A percentile compares a stretch with the other conserved stretches of the same genome.
Conservation (phyloP, 176 grass and related monocot species). For the Avena insularis region DNA sequence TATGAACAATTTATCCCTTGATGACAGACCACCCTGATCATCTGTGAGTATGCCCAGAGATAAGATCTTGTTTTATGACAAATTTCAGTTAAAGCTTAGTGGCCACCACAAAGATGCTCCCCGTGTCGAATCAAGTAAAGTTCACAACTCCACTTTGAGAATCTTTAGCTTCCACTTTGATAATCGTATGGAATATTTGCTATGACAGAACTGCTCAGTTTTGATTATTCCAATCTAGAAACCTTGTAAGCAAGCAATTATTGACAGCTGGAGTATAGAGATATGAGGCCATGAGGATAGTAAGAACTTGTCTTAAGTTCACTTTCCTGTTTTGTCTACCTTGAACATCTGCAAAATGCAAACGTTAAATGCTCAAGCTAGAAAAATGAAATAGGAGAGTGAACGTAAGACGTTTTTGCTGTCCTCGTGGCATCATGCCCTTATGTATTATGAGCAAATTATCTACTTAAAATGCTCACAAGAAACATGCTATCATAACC, state of each 20-base stretch:
- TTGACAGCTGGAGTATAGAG: neutral
- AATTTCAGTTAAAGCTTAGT: neutral
- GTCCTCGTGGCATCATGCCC: neutral
- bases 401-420: neutral
- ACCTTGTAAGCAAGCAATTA: neutral
- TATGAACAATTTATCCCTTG: neutral
- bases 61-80: constrained; percentile 9
- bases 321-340: neutral
- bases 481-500: neutral
- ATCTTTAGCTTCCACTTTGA: neutral
- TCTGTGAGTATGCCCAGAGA: neutral
- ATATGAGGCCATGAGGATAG: neutral
- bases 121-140: neutral
- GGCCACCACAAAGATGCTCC: constrained; percentile 6
- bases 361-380: neutral
- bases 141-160: neutral
- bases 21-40: neutral
- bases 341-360: neutral
- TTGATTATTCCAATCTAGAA: neutral
- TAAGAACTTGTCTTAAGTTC: neutral
- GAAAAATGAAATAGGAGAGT: neutral
- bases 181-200: neutral
- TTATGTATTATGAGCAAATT: neutral
- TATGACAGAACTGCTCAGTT: neutral
- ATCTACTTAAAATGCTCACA: neutral